Evolutionary conservation across 768 basidiomycete species (phyloP), one percentile per base, ranked within the genome.

Genomic region (Pleurotus djamor): DNA sequence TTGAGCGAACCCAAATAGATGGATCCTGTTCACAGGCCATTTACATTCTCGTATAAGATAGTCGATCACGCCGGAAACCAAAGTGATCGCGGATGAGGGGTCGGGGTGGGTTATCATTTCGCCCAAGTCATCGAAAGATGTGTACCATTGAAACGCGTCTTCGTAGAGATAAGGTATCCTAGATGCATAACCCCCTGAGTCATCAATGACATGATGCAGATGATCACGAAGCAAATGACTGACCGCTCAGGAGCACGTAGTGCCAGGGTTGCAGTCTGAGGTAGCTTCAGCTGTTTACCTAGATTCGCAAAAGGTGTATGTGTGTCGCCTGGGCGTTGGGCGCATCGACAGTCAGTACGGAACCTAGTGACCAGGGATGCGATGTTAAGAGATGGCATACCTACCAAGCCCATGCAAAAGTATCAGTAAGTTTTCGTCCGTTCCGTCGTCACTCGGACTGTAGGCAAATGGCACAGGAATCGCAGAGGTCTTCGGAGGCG

Each of bases 1-100:
- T 70, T 97, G 94, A 0, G 83, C 91, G 63, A 92, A 97, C 2
- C 94, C 94, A 59, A 96, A 91, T 48, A 94, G 67, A 68, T 97
- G 94, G 43, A 97, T 88, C n/a, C 81, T 77, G 8, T 82, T 59
- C 0, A 79, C 65, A 5, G 85, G 76, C 94, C 94, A 97, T 0
- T 71, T 62, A 65, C 87, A 91, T 43, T 83, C 81, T 4, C 71
- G 64, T 14, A 75, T 76, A 54, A 96, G 82, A 65, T 91, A 79
- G 2, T 75, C 70, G 56, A 92, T 59, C 49, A 87, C 72, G 21
- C 73, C 74, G 10, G 67, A 68, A 36, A 95, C 71, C 38, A 85
- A 72, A 6, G 83, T 75, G 58, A 94, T 76, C 0, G 86, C 87
- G 0, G 81, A 68, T 0, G 87, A 86, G 9, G 94, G 94, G 66